Base-by-base conservation (phyloP, 2,329 filamentous ascomycete genomes). In the Ophiostoma montium region DNA sequence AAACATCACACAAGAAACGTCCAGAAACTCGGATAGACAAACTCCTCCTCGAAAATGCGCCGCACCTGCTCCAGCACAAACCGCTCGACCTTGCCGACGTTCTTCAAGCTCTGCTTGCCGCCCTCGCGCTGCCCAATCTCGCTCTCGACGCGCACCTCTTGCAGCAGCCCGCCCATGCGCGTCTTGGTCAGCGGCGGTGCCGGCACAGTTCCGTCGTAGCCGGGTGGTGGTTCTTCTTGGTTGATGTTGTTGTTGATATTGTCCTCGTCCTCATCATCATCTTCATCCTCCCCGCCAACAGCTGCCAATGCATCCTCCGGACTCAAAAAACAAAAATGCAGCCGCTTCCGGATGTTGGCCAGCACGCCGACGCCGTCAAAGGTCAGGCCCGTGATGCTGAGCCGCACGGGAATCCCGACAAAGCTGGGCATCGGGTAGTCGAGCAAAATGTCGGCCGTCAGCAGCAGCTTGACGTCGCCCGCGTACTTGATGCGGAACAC, bases 361-460 rank as follows among this genome's bases (percentile, higher is more conserved):
- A 95, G 66, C 43, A 96, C 86, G 1, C 89, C 90, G 10, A 96
- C 86, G 1, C 92, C 92, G 61, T 98, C 90, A 66, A 98, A 98
- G 0, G 85, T 88, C 52, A 98, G 67, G 0, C 92, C 92, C 1
- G 92, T 96, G 57, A 98, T 94, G 63, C 90, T 95, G 23, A 98
- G 73, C 63, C 92, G 90, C 43, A 98, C 75, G 1, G 92, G 92
- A 53, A 98, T 90, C 12, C 89, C 88, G 2, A 96, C 90, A 60
- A 98, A 98, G 68, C 86, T 94, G 36, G 89, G 89, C 86, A 96
- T 96, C 1, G 92, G 92, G 63, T 98, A 98, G 65, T 98, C 92
- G 32, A 98, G 80, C 31, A 96, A 71, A 38, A 98, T 95, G 65
- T 96, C 89, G 1, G 92, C 89, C 21, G 92, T 96, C 46, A 98